A percentile compares a stretch with the other conserved stretches of the same genome.
Evolutionary conservation across 371 early-diverging fungal genomes (phyloP).

Genomic region (Zychaea mexicana): DNA sequence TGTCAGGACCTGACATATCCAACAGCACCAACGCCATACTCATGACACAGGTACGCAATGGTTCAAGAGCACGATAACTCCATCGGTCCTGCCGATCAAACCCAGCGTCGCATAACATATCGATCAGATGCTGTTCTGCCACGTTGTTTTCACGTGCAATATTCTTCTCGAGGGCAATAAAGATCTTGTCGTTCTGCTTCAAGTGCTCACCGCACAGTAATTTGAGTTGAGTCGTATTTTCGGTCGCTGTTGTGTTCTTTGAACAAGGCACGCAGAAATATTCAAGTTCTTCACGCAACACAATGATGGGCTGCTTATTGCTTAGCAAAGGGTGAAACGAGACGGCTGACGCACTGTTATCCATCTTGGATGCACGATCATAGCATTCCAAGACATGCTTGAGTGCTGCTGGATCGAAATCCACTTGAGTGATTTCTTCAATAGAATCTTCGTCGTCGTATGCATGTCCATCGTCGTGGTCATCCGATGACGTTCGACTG

Average conservation of each 20-base stretch:
- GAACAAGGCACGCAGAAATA: slow-evolving; percentile 55
- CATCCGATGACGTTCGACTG: slow-evolving; percentile 4
- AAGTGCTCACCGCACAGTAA: slow-evolving; percentile 64
- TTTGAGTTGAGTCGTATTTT: slow-evolving; percentile 51
- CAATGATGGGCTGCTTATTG: slow-evolving; percentile 72
- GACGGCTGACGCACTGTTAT: slow-evolving; percentile 16
- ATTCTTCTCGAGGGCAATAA: slow-evolving; percentile 74
- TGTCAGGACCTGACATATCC: slow-evolving; percentile 71
- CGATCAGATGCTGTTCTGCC: slow-evolving; percentile 83
- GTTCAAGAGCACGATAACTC: slow-evolving; percentile 80
- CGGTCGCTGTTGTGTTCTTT: slow-evolving; percentile 14
- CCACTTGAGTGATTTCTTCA: slow-evolving; percentile 60
- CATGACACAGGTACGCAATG: slow-evolving; percentile 64
- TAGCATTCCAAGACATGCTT: slow-evolving; percentile 64
- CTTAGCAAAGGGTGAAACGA: slow-evolving; percentile 54
- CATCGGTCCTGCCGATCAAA: slow-evolving; percentile 74
- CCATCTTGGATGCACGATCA: slow-evolving; percentile 24
- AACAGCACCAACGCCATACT: slow-evolving; percentile 74
- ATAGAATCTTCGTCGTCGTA: slow-evolving; percentile 52
- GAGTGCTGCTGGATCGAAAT: slow-evolving; percentile 65
- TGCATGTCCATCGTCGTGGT: slow-evolving; percentile 31
- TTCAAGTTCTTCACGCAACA: slow-evolving; percentile 64
- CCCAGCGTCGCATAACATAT: slow-evolving; percentile 88
- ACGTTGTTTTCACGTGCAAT: slow-evolving; percentile 71
- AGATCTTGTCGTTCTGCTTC: slow-evolving; percentile 67